Evolutionary conservation across 768 basidiomycete genomes (phyloP), one percentile per base, ranked within the genome.

Genomic region (Hydnum rufescens): DNA sequence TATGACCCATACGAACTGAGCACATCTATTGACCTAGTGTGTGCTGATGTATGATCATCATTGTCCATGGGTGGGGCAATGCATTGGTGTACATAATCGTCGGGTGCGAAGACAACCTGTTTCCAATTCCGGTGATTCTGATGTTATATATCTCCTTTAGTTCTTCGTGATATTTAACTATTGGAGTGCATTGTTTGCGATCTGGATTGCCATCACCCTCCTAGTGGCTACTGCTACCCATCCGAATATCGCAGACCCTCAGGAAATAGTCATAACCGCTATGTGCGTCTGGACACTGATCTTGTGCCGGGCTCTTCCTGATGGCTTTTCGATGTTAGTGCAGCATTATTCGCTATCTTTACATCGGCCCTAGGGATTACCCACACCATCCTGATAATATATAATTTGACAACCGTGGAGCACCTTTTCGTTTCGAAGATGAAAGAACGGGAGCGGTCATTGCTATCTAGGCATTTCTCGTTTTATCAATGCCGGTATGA

Each of bases 11-110:
- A n/a, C n/a, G n/a, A n/a, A n/a, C n/a, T n/a, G n/a, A n/a, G n/a
- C n/a, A n/a, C n/a, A n/a, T n/a, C n/a, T n/a, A n/a, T n/a, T n/a
- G n/a, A n/a, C 23, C 16, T 57, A 87, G 81, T 89, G 87, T 60
- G 70, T 89, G 4, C 62, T 90, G 46, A 80, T 76, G 62, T 89
- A 79, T 58, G 86, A 90, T 60, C 86, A 90, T 64, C 87, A 90
- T 60, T 90, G 86, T 65, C 86, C 86, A 49, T 89, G 89, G 90
- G 80, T 96, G 51, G 90, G 90, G 6, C 85, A 89, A 60, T 96
- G 90, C 58, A 86, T 95, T 19, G 90, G 90, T 6, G 90, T 88
- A 49, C 74, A 76, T 34, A 96, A 96, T 61, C 83, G 92, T 58
- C 89, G 88, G 66, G 85, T 82, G 54, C 22, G 70, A 32, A 26